phyloP scores from a whole-genome alignment of 805 yeast genomes.

The Yamadazyma paraphyllophila region DNA sequence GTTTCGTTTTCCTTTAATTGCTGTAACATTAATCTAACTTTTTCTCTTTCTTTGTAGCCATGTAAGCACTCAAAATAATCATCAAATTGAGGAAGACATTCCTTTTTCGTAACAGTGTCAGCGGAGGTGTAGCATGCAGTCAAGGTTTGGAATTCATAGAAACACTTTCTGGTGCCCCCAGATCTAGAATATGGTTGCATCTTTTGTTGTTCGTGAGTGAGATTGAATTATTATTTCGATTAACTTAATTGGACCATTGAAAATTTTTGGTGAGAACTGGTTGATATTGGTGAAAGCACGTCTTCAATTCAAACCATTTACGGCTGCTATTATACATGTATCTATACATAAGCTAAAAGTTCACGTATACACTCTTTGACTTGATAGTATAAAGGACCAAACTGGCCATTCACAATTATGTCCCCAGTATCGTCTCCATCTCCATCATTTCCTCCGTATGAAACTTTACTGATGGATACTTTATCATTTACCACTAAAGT shows the following conservation, averaged over 20 bases:
- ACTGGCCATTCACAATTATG: slow-evolving; percentile 79
- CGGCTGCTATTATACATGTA: background rate
- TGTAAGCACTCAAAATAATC: slow-evolving; percentile 49
- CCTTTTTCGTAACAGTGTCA: slow-evolving; percentile 40
- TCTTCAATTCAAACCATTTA: background rate
- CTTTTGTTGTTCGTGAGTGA: background rate
- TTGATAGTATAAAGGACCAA: slow-evolving; percentile 71
- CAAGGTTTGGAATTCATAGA: slow-evolving; percentile 45
- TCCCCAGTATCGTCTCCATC: slow-evolving; percentile 66
- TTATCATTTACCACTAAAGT: slow-evolving; percentile 78
- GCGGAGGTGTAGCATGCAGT: slow-evolving; percentile 46
- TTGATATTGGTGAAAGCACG: slow-evolving; percentile 2
- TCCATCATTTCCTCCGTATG: slow-evolving; percentile 29
- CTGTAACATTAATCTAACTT: slow-evolving; percentile 43
- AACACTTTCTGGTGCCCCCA: slow-evolving; percentile 49
- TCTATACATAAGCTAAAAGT: slow-evolving; percentile 69
- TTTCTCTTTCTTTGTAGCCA: slow-evolving; percentile 46
- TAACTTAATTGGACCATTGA: slow-evolving; percentile 9
- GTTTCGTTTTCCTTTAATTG: slow-evolving; percentile 45
- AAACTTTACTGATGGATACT: slow-evolving; percentile 70
- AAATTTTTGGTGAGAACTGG: slow-evolving; percentile 6
- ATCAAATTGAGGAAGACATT: slow-evolving; percentile 43
- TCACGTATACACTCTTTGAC: slow-evolving; percentile 69
- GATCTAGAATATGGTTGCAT: slow-evolving; percentile 49
- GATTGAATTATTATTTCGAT: slow-evolving; percentile 1